Evolutionary conservation across 257 asterid species (phyloP).

Genomic region (Solanum sitiens): DNA sequence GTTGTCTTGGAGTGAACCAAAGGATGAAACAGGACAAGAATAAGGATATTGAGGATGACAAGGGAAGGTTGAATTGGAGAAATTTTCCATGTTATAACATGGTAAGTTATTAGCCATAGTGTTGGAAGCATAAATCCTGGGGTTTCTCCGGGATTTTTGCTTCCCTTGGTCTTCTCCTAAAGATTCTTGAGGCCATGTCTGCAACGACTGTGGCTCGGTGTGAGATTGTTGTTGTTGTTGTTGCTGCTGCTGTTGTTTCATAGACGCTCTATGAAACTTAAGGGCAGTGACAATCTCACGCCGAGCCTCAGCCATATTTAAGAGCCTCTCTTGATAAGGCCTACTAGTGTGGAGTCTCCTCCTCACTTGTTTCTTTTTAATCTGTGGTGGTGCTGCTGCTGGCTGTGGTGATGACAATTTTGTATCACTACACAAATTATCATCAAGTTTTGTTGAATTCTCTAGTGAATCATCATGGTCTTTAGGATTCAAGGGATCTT

Average conservation of each 20-base stretch:
- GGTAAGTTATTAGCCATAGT: constrained; percentile 16
- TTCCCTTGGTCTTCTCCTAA: constrained; percentile 36
- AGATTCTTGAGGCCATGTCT: constrained; percentile 25
- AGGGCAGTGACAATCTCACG: constrained; percentile 93
- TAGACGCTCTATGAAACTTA: constrained; percentile 86
- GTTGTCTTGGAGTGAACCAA: constrained; percentile 40
- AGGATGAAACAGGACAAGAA: constrained; percentile 44
- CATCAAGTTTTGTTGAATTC: constrained; percentile 15
- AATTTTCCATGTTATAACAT: constrained; percentile 22
- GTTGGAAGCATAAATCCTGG: constrained; percentile 53
- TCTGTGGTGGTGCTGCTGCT: constrained; percentile 20
- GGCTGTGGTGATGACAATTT: constrained; percentile 5
- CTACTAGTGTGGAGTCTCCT: constrained; percentile 86
- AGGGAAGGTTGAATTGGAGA: constrained; percentile 28
- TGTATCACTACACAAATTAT: constrained; percentile 16
- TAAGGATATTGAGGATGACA: constrained; percentile 33
- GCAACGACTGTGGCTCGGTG: constrained; percentile 23
- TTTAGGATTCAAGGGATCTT: constrained; percentile 34
- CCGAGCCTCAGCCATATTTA: constrained; percentile 98
- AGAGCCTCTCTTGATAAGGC: constrained; percentile 92
- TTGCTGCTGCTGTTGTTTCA: constrained; percentile 38
- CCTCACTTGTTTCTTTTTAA: constrained; percentile 63
- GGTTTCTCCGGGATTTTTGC: constrained; percentile 53
- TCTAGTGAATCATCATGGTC: constrained; percentile 34
- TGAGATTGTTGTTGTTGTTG: constrained; percentile 18